Percentiles rank a stretch among this genome's conserved stretches.
Conservation (phyloP, 805 yeast species). For the Teunomyces kruisii region DNA sequence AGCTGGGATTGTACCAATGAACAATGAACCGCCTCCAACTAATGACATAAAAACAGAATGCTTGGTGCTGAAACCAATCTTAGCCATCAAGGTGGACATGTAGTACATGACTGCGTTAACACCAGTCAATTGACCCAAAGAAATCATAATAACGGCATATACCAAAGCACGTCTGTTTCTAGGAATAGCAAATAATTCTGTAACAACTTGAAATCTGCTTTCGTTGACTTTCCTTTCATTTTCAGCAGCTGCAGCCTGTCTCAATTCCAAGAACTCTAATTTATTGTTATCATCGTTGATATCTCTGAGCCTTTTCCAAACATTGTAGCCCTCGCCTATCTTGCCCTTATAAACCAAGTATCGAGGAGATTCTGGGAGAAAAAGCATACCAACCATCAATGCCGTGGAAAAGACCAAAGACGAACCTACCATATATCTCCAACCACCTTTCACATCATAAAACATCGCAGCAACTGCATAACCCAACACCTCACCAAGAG, state of each 20-base stretch:
- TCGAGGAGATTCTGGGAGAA: conserved; percentile 64
- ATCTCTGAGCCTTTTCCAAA: conserved; percentile 58
- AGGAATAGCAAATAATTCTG: conserved; percentile 53
- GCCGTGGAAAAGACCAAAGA: conserved; percentile 39
- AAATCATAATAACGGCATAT: conserved; percentile 57
- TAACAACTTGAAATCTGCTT: conserved; percentile 38
- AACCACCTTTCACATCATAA: conserved; percentile 53
- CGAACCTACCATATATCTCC: conserved; percentile 68
- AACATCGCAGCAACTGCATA: conserved; percentile 64
- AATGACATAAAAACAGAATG: conserved; percentile 63
- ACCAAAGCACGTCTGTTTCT: conserved; percentile 62
- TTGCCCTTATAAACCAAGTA: conserved; percentile 52
- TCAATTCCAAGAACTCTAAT: conserved; percentile 58
- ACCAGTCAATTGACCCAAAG: conserved; percentile 67
- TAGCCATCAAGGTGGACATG: conserved; percentile 55
- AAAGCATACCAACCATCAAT: conserved; percentile 45
- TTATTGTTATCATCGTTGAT: conserved; percentile 40
- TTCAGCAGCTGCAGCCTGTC: conserved; percentile 51
- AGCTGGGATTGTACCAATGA: conserved; percentile 67
- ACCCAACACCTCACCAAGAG: conserved; percentile 66
- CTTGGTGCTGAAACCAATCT: conserved; percentile 53
- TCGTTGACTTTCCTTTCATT: conserved; percentile 37
- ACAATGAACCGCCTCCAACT: conserved; percentile 65
- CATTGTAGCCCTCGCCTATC: conserved; percentile 52
- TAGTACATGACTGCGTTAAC: conserved; percentile 67